Conservation (phyloP, 805 yeast species). For the Spathaspora passalidarum region DNA sequence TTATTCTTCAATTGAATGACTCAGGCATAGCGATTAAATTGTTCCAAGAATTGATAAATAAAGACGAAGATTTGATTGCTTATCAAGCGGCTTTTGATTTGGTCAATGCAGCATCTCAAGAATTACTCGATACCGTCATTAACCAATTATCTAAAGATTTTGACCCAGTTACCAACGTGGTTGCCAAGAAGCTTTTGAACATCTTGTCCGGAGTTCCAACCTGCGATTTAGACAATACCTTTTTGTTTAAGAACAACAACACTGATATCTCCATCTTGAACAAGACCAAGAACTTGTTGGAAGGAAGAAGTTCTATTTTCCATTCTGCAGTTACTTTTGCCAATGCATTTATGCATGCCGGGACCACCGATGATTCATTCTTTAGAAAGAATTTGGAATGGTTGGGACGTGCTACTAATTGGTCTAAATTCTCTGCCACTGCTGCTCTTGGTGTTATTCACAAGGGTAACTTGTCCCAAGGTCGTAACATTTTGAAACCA, state of each 20-base stretch:
- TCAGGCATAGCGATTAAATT: constrained; percentile 63
- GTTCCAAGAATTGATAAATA: constrained; percentile 59
- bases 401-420: constrained; percentile 95
- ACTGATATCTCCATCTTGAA: constrained; percentile 81
- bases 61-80: constrained; percentile 56
- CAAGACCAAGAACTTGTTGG: constrained; percentile 75
- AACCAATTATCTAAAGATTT: constrained; percentile 35
- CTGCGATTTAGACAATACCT: constrained; percentile 87
- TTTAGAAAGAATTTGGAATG: constrained; percentile 89
- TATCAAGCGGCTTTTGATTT: constrained; percentile 95
- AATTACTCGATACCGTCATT: constrained; percentile 61
- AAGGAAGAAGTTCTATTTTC: constrained; percentile 89
- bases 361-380: constrained; percentile 92
- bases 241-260: constrained; percentile 79
- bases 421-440: constrained; percentile 97
- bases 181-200: constrained; percentile 48
- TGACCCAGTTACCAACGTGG: constrained; percentile 22
- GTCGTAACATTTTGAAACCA: constrained; percentile 81
- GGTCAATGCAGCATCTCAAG: constrained; percentile 89
- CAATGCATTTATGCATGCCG: constrained; percentile 92
- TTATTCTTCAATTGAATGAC: constrained; percentile 86
- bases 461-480: constrained; percentile 90
- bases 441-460: constrained; percentile 98
- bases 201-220: constrained; percentile 91
- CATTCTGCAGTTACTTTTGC: constrained; percentile 95